Base-by-base conservation (phyloP, 306 rosid genomes). In the Vigna angularis region DNA sequence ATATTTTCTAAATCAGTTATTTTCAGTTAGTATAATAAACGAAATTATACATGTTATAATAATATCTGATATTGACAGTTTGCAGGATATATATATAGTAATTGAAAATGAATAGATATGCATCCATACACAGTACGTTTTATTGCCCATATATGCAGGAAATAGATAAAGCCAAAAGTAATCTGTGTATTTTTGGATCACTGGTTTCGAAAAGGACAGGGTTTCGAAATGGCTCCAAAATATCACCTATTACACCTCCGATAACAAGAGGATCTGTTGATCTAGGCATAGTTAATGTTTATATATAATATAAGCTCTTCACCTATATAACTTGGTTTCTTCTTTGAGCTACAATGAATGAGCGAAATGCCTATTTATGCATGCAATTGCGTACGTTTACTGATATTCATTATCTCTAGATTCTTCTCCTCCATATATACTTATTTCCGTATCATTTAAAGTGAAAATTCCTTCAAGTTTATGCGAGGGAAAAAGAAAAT, bases 191-290 rank as follows among this genome's bases (percentile, higher is more conserved):
- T 56, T 56, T 56, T 22, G 34, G 10, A 42, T 2, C 13, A 10
- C 13, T 2, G 47, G 2, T 42, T 42, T 9, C 2, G 4, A 32
- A 32, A 32, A 32, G 0, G 6, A 32, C 5, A 40, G 26, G 28
- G 13, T 53, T n/a, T n/a, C n/a, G n/a, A n/a, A 80, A 80, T 3
- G 79, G 70, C 7, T 80, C 70, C 62, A 80, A 42, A 9, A 73
- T 62, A 73, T 80, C 83, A 13, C 83, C 79, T n/a, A 80, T 9
- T 2, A 80, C 70, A 12, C 79, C 30, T 73, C 74, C 66, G 16
- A 80, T 28, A 18, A 72, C 62, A 26, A 80, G 79, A 13, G 79
- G 32, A 15, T 80, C 50, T 12, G 1, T 42, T 74, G 78, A 45
- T 30, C 59, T 28, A 30, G 79, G 62, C 79, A 74, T 61, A 5